These are phyloP conservation scores for Saccharum spontaneum DNA, from an alignment of 176 grass and related monocot genomes.

Conservation along the genomic window DNA sequence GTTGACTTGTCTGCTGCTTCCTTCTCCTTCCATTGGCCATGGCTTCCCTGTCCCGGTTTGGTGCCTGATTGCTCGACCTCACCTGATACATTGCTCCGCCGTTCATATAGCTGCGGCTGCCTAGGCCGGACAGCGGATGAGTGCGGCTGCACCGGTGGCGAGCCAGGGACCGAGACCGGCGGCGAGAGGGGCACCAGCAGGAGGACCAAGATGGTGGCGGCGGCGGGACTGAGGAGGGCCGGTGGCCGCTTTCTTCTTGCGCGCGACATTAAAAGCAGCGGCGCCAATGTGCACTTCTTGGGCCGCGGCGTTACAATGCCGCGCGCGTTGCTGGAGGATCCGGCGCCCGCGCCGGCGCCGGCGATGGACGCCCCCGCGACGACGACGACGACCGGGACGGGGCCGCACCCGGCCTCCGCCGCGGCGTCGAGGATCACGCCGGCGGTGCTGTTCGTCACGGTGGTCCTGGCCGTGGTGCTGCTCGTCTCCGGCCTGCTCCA, in stretches of 20 bases:
- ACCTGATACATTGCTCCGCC: not conserved
- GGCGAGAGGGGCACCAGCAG: too few relatives aligned
- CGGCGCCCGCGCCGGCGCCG: not conserved
- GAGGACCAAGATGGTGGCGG: not conserved
- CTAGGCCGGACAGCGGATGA: slow-evolving; percentile 24
- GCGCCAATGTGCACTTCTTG: not conserved
- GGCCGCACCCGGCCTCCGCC: not conserved
- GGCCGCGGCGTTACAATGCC: not conserved
- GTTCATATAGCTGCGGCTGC: not conserved
- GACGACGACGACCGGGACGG: not conserved
- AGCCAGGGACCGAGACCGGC: not conserved
- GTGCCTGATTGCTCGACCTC: slow-evolving; percentile 36
- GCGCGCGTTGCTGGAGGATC: not conserved
- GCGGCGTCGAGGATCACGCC: slow-evolving; percentile 55
- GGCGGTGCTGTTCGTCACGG: slow-evolving; percentile 81
- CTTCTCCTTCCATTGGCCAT: not conserved
- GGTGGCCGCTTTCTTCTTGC: not conserved
- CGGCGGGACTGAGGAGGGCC: slow-evolving; percentile 4
- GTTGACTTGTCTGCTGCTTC: slow-evolving; percentile 19
- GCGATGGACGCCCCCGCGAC: not conserved
- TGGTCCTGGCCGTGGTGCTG: slow-evolving; percentile 81
- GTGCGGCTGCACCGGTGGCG: slow-evolving; percentile 6
- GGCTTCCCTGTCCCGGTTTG: slow-evolving; percentile 10
- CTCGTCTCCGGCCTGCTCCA: slow-evolving; percentile 73
- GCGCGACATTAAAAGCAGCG: not conserved